A percentile compares a stretch with the other conserved stretches of the same genome.
Conservation (phyloP, 768 basidiomycete genomes). For the Russula dissimulans region DNA sequence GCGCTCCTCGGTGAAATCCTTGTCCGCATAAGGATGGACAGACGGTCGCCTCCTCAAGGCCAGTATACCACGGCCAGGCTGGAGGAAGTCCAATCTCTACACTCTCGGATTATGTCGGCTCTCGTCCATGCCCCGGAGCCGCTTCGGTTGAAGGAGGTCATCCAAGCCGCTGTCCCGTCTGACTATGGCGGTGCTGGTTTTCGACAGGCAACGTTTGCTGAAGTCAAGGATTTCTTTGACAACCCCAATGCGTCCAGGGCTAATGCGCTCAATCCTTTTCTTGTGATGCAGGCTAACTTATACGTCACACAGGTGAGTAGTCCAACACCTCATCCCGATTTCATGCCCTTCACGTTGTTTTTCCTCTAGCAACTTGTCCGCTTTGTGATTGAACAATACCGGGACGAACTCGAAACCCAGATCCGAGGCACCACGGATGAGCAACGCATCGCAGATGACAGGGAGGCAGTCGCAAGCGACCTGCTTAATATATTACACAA, state of each 20-base stretch:
- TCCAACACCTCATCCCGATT: not conserved
- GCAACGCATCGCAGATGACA: slow-evolving; percentile 55
- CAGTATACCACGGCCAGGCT: slow-evolving; percentile 78
- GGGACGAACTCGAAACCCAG: slow-evolving; percentile 69
- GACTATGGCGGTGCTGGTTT: slow-evolving; percentile 67
- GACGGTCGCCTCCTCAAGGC: slow-evolving; percentile 75
- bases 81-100: slow-evolving; percentile 76
- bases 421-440: slow-evolving; percentile 60
- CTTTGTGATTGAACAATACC: slow-evolving; percentile 87
- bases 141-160: slow-evolving; percentile 54
- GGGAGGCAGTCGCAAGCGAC: slow-evolving; percentile 81
- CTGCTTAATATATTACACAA: slow-evolving; percentile 79
- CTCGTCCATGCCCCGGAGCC: slow-evolving; percentile 70
- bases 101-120: slow-evolving; percentile 64
- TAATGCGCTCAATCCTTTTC: slow-evolving; percentile 80
- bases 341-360: not conserved
- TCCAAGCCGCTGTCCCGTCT: slow-evolving; percentile 40
- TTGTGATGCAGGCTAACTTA: slow-evolving; percentile 88
- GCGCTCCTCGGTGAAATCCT: slow-evolving; percentile 79
- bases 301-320: slow-evolving; percentile 80
- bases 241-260: slow-evolving; percentile 81
- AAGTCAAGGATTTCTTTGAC: slow-evolving; percentile 87
- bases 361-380: slow-evolving; percentile 75
- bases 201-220: slow-evolving; percentile 74
- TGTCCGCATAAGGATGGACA: slow-evolving; percentile 79